A percentile compares a stretch with the other conserved stretches of the same genome.
phyloP scores from a whole-genome alignment of 306 rosid genomes.

The Adenanthera pavonina region DNA sequence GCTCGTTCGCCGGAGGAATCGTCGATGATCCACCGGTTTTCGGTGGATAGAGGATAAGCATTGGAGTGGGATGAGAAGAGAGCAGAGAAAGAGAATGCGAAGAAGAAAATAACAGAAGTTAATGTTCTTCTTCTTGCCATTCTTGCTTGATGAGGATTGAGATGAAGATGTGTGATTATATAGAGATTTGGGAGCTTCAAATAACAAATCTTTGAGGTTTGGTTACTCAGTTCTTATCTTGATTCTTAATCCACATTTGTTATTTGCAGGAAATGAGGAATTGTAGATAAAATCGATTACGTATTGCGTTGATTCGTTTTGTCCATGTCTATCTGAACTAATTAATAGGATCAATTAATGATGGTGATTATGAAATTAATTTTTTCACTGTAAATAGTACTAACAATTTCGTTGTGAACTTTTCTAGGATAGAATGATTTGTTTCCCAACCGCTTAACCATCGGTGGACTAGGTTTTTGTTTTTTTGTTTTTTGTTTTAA shows the following conservation, averaged over 20 bases:
- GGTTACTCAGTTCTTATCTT: not conserved
- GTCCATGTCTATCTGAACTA: too few species aligned
- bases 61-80: constrained; percentile 9
- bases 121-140: not conserved
- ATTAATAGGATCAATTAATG: too few species aligned
- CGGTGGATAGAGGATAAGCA: constrained; percentile 54
- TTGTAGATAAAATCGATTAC: not conserved
- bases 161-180: not conserved
- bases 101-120: not conserved
- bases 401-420: too few species aligned
- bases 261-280: too few species aligned
- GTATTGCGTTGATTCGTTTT: not conserved
- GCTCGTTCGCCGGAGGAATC: constrained; percentile 41
- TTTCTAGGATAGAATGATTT: too few species aligned
- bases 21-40: constrained; percentile 54
- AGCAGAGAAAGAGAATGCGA: constrained; percentile 4
- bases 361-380: too few species aligned
- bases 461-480: too few species aligned
- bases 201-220: not conserved
- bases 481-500: too few species aligned
- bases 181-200: not conserved
- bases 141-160: not conserved
- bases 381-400: too few species aligned
- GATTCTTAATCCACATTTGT: not conserved
- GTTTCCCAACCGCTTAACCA: too few species aligned